Conservation (phyloP, 306 rosid genomes). For the Quercus dentata region DNA sequence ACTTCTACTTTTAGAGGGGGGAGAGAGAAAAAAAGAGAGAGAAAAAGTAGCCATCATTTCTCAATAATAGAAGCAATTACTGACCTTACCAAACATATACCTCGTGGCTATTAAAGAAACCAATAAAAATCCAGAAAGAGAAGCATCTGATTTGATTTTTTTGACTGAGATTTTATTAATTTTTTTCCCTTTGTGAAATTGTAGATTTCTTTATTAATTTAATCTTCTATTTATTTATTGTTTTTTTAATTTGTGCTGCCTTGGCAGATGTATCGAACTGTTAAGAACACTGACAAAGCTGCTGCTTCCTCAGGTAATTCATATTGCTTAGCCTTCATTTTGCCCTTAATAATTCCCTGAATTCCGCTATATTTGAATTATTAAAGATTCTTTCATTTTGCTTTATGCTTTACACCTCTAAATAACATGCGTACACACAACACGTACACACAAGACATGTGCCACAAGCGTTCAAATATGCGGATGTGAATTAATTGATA, state of each 20-base stretch:
- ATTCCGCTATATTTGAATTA: conserved; percentile 31
- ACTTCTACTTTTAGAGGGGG: conserved; percentile 51
- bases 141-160: conserved; percentile 33
- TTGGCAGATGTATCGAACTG: conserved; percentile 91
- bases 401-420: conserved; percentile 39
- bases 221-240: neutral
- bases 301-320: conserved; percentile 79
- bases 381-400: conserved; percentile 38
- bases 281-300: conserved; percentile 90
- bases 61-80: conserved; percentile 87
- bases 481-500: neutral
- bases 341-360: conserved; percentile 17
- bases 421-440: conserved; percentile 2
- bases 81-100: conserved; percentile 80
- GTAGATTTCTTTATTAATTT: neutral
- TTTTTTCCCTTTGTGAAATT: neutral
- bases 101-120: conserved; percentile 59
- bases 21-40: conserved; percentile 12
- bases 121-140: conserved; percentile 24
- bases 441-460: neutral
- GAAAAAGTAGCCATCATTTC: conserved; percentile 88
- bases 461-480: neutral
- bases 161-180: conserved; percentile 10
- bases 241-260: conserved; percentile 6
- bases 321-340: neutral